A percentile compares a stretch with the other conserved stretches of the same genome.
phyloP scores from a whole-genome alignment of 176 grass and related monocot genomes.

The Hsuehochloa calcarea region DNA sequence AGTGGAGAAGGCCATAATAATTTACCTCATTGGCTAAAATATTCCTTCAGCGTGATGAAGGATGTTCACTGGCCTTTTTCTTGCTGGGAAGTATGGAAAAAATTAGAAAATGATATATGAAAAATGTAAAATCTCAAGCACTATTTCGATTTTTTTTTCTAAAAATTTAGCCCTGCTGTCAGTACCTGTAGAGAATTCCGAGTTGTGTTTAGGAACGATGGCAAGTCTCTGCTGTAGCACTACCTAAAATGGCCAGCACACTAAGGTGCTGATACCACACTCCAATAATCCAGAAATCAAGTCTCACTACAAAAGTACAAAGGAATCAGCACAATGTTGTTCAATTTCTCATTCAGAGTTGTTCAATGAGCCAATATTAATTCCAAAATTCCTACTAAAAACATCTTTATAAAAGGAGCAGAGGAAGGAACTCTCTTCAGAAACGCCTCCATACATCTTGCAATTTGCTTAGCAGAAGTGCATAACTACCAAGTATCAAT shows the following conservation, averaged over 20 bases:
- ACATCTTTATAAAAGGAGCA: background rate
- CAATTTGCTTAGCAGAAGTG: background rate
- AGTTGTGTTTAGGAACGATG: background rate
- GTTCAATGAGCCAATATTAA: background rate
- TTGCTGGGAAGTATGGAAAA: background rate
- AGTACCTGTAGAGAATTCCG: background rate
- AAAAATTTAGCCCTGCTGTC: background rate
- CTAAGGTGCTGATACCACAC: background rate
- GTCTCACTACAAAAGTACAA: no score
- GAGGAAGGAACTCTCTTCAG: background rate
- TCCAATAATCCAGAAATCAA: background rate
- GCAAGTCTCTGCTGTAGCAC: background rate
- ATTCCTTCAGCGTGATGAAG: background rate
- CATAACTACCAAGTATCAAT: background rate
- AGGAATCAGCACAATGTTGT: background rate
- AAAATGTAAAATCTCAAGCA: background rate
- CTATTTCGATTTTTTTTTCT: background rate
- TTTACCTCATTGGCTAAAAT: background rate
- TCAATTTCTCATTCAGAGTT: background rate
- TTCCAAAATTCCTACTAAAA: background rate
- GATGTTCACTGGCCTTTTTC: background rate
- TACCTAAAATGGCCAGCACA: no score
- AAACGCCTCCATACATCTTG: background rate
- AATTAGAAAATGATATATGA: background rate
- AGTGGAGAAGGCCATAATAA: background rate